Base-by-base conservation (phyloP, 176 grass and related monocot genomes). In the Eleusine coracana region DNA sequence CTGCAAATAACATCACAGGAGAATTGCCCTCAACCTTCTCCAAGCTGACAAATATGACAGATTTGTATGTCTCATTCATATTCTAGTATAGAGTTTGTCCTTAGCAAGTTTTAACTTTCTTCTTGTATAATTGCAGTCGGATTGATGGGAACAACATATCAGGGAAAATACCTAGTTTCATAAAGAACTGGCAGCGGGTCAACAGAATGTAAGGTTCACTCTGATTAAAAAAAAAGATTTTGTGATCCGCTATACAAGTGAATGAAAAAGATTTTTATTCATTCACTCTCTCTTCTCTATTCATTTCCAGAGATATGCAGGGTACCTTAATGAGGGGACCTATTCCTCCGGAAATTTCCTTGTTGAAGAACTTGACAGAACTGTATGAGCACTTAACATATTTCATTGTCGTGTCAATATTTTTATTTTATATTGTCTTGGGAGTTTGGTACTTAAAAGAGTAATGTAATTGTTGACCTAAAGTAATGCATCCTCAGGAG, bases 1-100 rank as follows among this genome's bases (percentile, higher is more conserved):
- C 93, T 86, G 90, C 90, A 65, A 95, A 95, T 92, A 86, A 92
- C 66, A 90, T 95, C 90, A 95, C 78, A 88, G 93, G 93, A 80
- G 93, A 95, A 82, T 88, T 92, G 87, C 87, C 93, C 31, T 84
- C 84, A 78, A 95, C 93, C 73, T 88, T 95, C 86, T 79, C 89
- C 78, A 92, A 58, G 70, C 90, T 95, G 56, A 90, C 85, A 85
- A 92, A 92, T 60, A 69, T 95, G 84, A 92, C 93, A 59, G 90
- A 95, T 89, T 90, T 95, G 93, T 95, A 92, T 81, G 87, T 45
- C 10, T 71, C 44, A 62, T 88, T 76, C 71, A 67, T 71, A 77
- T 37, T 87, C 12, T 36, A 1, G 5, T 58, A 56, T 66, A 76
- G 63, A 46, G 12, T 65, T 68, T 1, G 59, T 85, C 21, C 66